phyloP scores from a whole-genome alignment of 805 yeast species.

The Komagataella pastoris region DNA sequence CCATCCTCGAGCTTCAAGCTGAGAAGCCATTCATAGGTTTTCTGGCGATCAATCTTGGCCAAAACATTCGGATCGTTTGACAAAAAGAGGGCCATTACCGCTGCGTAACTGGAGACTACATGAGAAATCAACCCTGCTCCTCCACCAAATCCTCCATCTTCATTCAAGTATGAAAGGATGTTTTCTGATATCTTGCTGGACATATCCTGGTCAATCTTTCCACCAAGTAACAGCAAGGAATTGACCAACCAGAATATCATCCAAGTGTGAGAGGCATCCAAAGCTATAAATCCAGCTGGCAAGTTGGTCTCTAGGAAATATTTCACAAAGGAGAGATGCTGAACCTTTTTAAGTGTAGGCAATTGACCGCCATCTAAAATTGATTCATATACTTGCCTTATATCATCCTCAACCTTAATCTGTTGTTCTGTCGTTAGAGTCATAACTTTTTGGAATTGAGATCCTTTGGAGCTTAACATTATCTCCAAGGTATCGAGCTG shows the following conservation, averaged over 20 bases:
- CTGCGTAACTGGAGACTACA: slow-evolving; percentile 76
- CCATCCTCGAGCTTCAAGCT: slow-evolving; percentile 57
- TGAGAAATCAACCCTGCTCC: slow-evolving; percentile 77
- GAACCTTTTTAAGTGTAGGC: slow-evolving; percentile 14
- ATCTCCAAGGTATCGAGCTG: slow-evolving; percentile 12
- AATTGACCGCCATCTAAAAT: slow-evolving; percentile 15
- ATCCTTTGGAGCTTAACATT: slow-evolving; percentile 9
- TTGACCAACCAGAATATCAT: slow-evolving; percentile 74
- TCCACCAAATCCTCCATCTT: slow-evolving; percentile 70
- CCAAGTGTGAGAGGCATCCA: slow-evolving; percentile 94
- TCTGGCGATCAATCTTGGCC: slow-evolving; percentile 27
- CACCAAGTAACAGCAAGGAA: slow-evolving; percentile 28
- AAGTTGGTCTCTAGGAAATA: slow-evolving; percentile 27
- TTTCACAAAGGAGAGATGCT: slow-evolving; percentile 31
- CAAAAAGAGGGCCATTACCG: slow-evolving; percentile 45
- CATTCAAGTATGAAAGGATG: slow-evolving; percentile 15
- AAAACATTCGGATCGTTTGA: slow-evolving; percentile 27
- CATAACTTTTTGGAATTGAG: slow-evolving; percentile 9
- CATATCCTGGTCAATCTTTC: slow-evolving; percentile 8
- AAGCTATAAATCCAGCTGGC: slow-evolving; percentile 34
- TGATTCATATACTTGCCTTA: slow-evolving; percentile 18
- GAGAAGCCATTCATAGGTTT: slow-evolving; percentile 52
- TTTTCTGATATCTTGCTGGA: slow-evolving; percentile 15
- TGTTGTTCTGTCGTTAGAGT: slow-evolving; percentile 26
- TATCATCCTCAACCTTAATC: slow-evolving; percentile 20